Evolutionary conservation across 2,329 filamentous ascomycete genomes (phyloP).

Genomic region (Microdochium nivale): DNA sequence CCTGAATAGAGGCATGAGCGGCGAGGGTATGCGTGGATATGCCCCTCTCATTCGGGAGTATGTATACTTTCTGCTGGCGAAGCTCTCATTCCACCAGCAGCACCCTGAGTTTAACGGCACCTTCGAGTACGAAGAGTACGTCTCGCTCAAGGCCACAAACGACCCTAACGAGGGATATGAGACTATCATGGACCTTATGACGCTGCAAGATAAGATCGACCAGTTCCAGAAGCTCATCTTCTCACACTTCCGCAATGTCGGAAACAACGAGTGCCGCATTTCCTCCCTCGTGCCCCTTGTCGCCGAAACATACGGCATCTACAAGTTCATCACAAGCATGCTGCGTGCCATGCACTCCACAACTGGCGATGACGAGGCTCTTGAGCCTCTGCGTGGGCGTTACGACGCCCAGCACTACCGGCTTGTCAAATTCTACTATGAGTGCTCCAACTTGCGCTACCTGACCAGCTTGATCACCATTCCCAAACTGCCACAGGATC

Average conservation of each 20-base stretch:
- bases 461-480: constrained; percentile 94
- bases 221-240: constrained; percentile 98
- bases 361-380: constrained; percentile 85
- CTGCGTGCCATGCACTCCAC: constrained; percentile 93
- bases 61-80: constrained; percentile 88
- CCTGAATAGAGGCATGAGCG: constrained; percentile 71
- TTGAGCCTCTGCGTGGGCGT: constrained; percentile 77
- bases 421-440: constrained; percentile 96
- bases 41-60: constrained; percentile 92
- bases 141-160: constrained; percentile 95
- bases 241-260: constrained; percentile 84
- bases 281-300: constrained; percentile 88
- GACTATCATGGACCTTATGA: constrained; percentile 95
- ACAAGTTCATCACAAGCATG: constrained; percentile 99
- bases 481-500: constrained; percentile 89
- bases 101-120: constrained; percentile 98
- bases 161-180: constrained; percentile 97
- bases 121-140: constrained; percentile 98
- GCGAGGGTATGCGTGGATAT: constrained; percentile 85
- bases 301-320: constrained; percentile 97
- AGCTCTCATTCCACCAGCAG: constrained; percentile 91
- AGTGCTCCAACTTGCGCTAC: constrained; percentile 95
- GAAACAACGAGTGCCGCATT: constrained; percentile 95
- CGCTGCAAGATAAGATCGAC: constrained; percentile 94
- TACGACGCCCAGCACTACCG: constrained; percentile 97